Evolutionary conservation across 2,329 filamentous ascomycete genomes (phyloP), one percentile per base, ranked within the genome.

Genomic region (Trichoderma endophyticum): DNA sequence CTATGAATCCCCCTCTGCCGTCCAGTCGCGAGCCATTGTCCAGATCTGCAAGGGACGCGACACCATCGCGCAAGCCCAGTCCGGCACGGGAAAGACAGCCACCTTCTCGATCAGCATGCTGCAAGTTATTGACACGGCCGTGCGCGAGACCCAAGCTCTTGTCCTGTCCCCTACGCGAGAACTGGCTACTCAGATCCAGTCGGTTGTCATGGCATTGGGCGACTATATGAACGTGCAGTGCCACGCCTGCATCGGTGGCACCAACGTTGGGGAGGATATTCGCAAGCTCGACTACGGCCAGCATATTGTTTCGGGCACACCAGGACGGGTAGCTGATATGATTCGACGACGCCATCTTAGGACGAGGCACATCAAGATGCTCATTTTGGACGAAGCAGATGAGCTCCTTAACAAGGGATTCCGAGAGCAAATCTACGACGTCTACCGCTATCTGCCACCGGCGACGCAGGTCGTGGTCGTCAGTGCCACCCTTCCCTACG

Each of bases 171-270:
- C 96, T 3, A 98, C 95, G 24, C 94, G 96, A 80, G 96, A 99
- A 88, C 87, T 99, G 75, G 96, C 96, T 60, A 98, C 95, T 32
- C 96, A 99, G 84, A 99, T 99, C 75, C 96, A 99, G 84, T 97
- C 94, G 43, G 96, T 99, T 73, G 93, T 99, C 77, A 97, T 98
- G 91, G 96, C 96, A n/a, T 89, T 99, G n/a, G 96, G 96, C 76
- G 96, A 99, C 83, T 99, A 98, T 87, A 98, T 99, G 96, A 98
- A 98, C 80, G 94, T 99, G 4, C 95, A 99, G 84, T 99, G 96
- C 84, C 96, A 99, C 79, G 95, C 96, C 73, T 99, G 96, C 83
- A 98, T 99, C 79, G 96, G 96, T 76, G 96, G 96, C 73, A 99
- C 96, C 76, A 98, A 97, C 80, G 95, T 99, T 48, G 94, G 96